Percentiles rank a stretch among this genome's conserved stretches.
phyloP scores from a whole-genome alignment of 164 flowering plant species.

The Liriodendron chinense region DNA sequence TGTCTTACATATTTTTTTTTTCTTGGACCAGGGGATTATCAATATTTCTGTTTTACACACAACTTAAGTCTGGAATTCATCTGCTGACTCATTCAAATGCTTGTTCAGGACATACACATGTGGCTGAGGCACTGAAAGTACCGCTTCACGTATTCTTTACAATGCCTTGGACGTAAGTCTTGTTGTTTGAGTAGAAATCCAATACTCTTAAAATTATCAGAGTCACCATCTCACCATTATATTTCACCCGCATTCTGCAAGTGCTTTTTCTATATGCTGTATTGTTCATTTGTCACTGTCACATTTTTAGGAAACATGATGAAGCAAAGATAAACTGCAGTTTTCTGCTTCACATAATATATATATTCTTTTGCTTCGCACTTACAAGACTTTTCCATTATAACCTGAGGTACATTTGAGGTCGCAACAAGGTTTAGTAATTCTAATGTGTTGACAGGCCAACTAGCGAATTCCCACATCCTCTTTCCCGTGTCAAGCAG shows the following conservation, averaged over 20 bases:
- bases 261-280: background rate
- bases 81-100: constrained; percentile 14
- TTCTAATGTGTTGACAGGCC: constrained; percentile 53
- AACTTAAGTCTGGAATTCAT: constrained; percentile 6
- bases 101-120: constrained; percentile 86
- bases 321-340: background rate
- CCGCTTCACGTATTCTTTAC: constrained; percentile 97
- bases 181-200: constrained; percentile 3
- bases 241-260: background rate
- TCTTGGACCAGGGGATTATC: background rate
- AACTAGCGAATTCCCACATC: constrained; percentile 98
- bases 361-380: background rate
- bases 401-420: background rate
- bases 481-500: constrained; percentile 94
- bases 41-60: too few species aligned
- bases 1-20: background rate
- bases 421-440: background rate
- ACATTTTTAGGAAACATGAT: background rate
- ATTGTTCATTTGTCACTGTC: background rate
- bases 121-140: constrained; percentile 94
- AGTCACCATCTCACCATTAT: background rate
- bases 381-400: background rate
- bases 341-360: background rate
- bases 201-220: background rate
- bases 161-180: constrained; percentile 99